Conservation (phyloP, 1,139 yeast species). For the Sugiyamaella japonica region DNA sequence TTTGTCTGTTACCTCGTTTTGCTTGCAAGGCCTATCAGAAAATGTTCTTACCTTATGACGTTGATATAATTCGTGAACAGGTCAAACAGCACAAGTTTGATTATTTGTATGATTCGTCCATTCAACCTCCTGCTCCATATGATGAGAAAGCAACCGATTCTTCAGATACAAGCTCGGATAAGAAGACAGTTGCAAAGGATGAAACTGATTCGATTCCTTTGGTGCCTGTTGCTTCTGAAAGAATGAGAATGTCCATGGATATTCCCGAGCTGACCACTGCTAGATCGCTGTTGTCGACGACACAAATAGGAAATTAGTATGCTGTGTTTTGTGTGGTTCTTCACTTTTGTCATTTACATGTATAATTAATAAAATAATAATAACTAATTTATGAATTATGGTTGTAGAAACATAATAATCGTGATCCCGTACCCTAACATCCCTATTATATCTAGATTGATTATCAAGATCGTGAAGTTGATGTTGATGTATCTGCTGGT, state of each 20-base stretch:
- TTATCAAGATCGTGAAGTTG: not conserved
- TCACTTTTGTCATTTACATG: slow-evolving; percentile 1
- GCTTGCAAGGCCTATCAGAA: slow-evolving; percentile 61
- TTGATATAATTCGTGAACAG: slow-evolving; percentile 81
- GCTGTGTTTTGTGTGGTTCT: not conserved
- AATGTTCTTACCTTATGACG: slow-evolving; percentile 68
- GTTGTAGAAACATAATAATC: not conserved
- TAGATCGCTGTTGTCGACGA: slow-evolving; percentile 21
- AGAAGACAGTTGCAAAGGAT: slow-evolving; percentile 5
- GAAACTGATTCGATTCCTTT: slow-evolving; percentile 3
- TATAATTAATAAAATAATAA: not conserved
- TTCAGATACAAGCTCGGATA: slow-evolving; percentile 21
- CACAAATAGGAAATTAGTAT: slow-evolving; percentile 14
- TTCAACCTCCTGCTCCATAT: slow-evolving; percentile 8
- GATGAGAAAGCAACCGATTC: slow-evolving; percentile 16
- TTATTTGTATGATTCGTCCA: slow-evolving; percentile 12
- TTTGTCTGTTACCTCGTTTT: slow-evolving; percentile 76
- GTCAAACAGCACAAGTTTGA: slow-evolving; percentile 24
- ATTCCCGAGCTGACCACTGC: slow-evolving; percentile 27
- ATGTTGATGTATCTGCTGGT: not conserved
- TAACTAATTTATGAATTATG: not conserved
- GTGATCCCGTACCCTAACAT: slow-evolving; percentile 1
- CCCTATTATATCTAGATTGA: not conserved
- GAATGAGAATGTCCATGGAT: slow-evolving; percentile 23
- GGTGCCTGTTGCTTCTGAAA: slow-evolving; percentile 13